Conservation (phyloP, 257 asterid genomes). For the Hygrophila difformis region DNA sequence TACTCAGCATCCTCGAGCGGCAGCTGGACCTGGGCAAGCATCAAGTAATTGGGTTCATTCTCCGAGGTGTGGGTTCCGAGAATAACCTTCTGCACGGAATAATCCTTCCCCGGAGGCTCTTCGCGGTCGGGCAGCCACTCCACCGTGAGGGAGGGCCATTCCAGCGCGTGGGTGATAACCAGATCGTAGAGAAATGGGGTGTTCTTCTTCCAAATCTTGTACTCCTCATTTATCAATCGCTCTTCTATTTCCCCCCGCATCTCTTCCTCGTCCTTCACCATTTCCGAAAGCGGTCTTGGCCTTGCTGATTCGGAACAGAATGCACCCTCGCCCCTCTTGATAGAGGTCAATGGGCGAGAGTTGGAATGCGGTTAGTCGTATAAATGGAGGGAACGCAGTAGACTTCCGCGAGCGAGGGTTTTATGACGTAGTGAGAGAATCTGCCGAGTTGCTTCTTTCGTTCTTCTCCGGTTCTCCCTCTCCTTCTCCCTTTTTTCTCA, state of each 20-base stretch:
- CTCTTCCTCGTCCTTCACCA: constrained; percentile 68
- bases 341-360: too few relatives aligned
- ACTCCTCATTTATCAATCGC: constrained; percentile 57
- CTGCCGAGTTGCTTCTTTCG: too few relatives aligned
- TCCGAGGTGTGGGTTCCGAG: constrained; percentile 66
- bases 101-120: constrained; percentile 73
- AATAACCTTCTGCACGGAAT: constrained; percentile 65
- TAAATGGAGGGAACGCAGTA: constrained; percentile 22
- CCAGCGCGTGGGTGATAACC: constrained; percentile 57
- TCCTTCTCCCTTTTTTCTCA: too few relatives aligned
- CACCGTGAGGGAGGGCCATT: constrained; percentile 66
- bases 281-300: too few relatives aligned
- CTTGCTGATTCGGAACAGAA: too few relatives aligned
- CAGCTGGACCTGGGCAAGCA: constrained; percentile 70
- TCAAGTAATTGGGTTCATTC: constrained; percentile 57
- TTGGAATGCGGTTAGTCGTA: constrained; percentile 11
- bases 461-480: too few relatives aligned
- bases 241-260: constrained; percentile 62
- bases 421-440: neutral
- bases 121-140: constrained; percentile 64
- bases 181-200: constrained; percentile 65
- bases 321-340: too few relatives aligned
- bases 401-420: neutral
- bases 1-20: constrained; percentile 58
- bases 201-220: constrained; percentile 70